A percentile compares a stretch with the other conserved stretches of the same genome.
These are phyloP conservation scores for Suhomyces sp. DNA, from an alignment of 805 yeast species.

Conservation along the genomic window DNA sequence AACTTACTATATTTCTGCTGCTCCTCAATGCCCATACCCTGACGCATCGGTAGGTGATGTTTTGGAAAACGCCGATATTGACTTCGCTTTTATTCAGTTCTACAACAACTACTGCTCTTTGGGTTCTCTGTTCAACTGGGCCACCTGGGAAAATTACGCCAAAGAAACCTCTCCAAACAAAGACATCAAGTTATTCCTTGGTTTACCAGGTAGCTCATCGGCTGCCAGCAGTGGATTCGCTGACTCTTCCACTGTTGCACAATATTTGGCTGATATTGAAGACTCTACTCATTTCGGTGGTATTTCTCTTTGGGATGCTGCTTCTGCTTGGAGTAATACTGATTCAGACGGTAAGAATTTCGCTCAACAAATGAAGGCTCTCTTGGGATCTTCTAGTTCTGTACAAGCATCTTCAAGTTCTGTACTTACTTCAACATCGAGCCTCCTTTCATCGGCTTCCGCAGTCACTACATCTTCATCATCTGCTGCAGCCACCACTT, in stretches of 20 bases:
- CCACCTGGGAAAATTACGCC: constrained; percentile 71
- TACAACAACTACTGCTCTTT: constrained; percentile 80
- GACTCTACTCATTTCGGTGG: constrained; percentile 32
- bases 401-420: constrained; percentile 1
- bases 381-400: constrained; percentile 8
- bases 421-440: not conserved
- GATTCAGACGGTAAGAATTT: constrained; percentile 12
- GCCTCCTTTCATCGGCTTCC: not conserved
- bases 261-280: constrained; percentile 13
- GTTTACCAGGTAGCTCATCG: constrained; percentile 58
- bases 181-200: constrained; percentile 66
- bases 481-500: constrained; percentile 2
- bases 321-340: constrained; percentile 22
- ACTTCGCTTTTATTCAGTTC: constrained; percentile 83
- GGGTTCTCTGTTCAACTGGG: constrained; percentile 50
- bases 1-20: constrained; percentile 74
- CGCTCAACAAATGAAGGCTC: constrained; percentile 17
- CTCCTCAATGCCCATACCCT: constrained; percentile 91
- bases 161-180: constrained; percentile 57
- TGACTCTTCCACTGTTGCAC: constrained; percentile 15
- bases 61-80: constrained; percentile 55
- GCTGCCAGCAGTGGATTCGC: constrained; percentile 57
- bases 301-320: constrained; percentile 36
- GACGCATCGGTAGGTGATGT: constrained; percentile 45
- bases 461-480: constrained; percentile 4